Evolutionary conservation across 768 basidiomycete species (phyloP).

Genomic region (Suillus subaureus): DNA sequence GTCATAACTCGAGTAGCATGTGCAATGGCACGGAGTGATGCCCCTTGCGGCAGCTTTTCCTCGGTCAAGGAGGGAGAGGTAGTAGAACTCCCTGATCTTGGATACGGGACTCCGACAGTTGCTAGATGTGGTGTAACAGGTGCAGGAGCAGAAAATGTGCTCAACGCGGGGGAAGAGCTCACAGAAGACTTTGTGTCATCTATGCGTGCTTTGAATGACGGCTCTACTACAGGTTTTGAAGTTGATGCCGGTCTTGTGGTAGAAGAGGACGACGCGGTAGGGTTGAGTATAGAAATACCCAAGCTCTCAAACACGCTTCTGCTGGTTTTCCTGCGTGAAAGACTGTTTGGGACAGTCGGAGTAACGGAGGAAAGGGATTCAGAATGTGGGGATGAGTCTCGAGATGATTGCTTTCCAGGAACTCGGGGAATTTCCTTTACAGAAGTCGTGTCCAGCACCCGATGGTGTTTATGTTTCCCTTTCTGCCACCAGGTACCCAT

Average conservation of each 20-base stretch:
- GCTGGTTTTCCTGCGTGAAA: conserved; percentile 45
- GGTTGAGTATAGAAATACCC: conserved; percentile 68
- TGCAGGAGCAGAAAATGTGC: conserved; percentile 18
- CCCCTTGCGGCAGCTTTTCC: conserved; percentile 52
- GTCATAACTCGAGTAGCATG: conserved; percentile 91
- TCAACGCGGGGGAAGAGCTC: conserved; percentile 23
- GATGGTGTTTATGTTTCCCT: conserved; percentile 40
- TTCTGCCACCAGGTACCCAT: conserved; percentile 76
- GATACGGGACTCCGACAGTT: conserved; percentile 21
- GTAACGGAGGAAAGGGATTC: conserved; percentile 15
- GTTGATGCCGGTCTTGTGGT: conserved; percentile 27
- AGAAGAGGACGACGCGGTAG: conserved; percentile 35
- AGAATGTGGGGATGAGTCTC: conserved; percentile 24
- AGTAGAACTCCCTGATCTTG: conserved; percentile 29
- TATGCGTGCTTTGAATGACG: not conserved
- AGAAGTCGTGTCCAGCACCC: conserved; percentile 19
- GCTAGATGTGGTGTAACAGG: conserved; percentile 33
- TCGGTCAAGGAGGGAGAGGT: conserved; percentile 27
- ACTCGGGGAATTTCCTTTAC: conserved; percentile 25
- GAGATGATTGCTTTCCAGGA: conserved; percentile 21
- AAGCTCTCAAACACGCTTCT: conserved; percentile 74
- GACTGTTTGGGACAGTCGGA: conserved; percentile 14
- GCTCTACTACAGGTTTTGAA: not conserved
- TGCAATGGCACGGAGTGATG: conserved; percentile 72
- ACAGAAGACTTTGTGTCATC: conserved; percentile 20